Evolutionary conservation across 2,329 filamentous ascomycete genomes (phyloP).

Genomic region (Phyllosticta citribraziliensis): DNA sequence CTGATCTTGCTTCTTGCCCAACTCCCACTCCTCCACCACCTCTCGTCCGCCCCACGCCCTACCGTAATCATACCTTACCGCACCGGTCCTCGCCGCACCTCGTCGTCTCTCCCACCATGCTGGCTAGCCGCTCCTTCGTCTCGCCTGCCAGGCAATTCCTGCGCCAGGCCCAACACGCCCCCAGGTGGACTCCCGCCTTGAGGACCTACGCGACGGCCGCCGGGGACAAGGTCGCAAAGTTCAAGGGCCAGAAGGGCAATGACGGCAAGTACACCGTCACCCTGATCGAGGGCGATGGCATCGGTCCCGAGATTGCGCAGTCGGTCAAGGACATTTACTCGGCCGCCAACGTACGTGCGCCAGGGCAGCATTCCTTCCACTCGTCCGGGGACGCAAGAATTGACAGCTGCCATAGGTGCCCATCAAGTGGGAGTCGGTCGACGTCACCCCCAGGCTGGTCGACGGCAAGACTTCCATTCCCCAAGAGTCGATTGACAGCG

Average conservation of each 20-base stretch:
- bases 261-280: constrained; percentile 93
- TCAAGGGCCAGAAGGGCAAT: constrained; percentile 79
- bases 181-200: constrained; percentile 14
- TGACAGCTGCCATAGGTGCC: constrained; percentile 51
- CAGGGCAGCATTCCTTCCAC: constrained; percentile 1
- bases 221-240: constrained; percentile 74
- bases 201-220: constrained; percentile 48
- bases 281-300: constrained; percentile 97
- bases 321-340: constrained; percentile 98
- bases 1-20: neutral
- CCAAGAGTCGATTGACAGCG: constrained; percentile 83
- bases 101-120: constrained; percentile 51
- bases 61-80: too few species aligned
- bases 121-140: constrained; percentile 70
- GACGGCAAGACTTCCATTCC: constrained; percentile 95
- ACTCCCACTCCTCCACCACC: constrained; percentile 4
- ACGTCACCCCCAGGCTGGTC: constrained; percentile 87
- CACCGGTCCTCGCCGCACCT: constrained; percentile 1
- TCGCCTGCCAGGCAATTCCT: constrained; percentile 71
- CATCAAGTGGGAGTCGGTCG: constrained; percentile 93
- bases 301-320: constrained; percentile 94
- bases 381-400: constrained; percentile 3
- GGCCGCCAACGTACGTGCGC: constrained; percentile 65
- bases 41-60: constrained; percentile 3
- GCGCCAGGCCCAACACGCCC: constrained; percentile 44